Conservation (phyloP, 2,329 filamentous ascomycete species). For the Colletotrichum sp. region DNA sequence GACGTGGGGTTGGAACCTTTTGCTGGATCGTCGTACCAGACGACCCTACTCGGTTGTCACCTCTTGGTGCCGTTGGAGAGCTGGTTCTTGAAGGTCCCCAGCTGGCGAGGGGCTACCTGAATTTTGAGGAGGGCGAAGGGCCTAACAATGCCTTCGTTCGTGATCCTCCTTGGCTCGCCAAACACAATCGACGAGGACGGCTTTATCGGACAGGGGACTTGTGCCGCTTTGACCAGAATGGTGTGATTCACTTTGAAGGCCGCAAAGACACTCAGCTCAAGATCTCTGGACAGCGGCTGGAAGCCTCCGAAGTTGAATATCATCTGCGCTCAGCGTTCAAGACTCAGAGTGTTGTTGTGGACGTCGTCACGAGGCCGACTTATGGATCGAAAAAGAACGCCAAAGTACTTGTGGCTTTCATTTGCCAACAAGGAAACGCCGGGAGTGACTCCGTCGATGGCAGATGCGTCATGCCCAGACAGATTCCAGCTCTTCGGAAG, state of each 20-base stretch:
- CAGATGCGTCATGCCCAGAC: not conserved
- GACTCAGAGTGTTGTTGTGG: constrained; percentile 8
- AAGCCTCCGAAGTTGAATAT: constrained; percentile 31
- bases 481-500: not conserved
- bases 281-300: constrained; percentile 34
- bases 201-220: constrained; percentile 23
- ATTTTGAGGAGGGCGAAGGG: not conserved
- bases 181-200: not conserved
- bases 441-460: not conserved
- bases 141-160: constrained; percentile 9
- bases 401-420: constrained; percentile 6
- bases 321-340: not conserved
- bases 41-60: not conserved
- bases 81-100: constrained; percentile 12
- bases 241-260: constrained; percentile 21
- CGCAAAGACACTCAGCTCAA: constrained; percentile 27
- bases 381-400: not conserved
- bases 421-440: not conserved
- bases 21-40: constrained; percentile 13
- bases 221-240: not conserved
- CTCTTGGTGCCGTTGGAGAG: constrained; percentile 9
- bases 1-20: not conserved
- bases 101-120: constrained; percentile 12
- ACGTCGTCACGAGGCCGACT: constrained; percentile 1
- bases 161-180: not conserved